These are phyloP conservation scores for Neospora caninum DNA, from an alignment of 169 alveolate species.

Conservation along the genomic window DNA sequence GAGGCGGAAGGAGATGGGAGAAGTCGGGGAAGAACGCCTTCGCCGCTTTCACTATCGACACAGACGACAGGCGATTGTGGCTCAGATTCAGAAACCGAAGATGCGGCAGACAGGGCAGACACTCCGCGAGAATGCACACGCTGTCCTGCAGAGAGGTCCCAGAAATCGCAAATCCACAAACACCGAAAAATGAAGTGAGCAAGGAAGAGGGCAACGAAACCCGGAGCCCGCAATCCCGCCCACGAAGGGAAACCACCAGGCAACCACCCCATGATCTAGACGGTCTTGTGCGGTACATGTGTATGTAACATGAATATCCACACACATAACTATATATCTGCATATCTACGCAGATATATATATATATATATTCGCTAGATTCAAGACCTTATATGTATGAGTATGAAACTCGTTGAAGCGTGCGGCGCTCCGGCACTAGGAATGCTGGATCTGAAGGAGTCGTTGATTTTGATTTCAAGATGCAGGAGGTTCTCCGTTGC, in stretches of 20 bases:
- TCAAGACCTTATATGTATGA: no score
- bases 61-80: slow-evolving; percentile 21
- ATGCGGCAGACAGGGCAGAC: slow-evolving; percentile 26
- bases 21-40: slow-evolving; percentile 43
- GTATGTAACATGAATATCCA: background rate
- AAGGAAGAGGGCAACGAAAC: background rate
- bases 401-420: no score
- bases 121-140: slow-evolving; percentile 24
- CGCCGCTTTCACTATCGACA: background rate
- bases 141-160: slow-evolving; percentile 26
- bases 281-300: background rate
- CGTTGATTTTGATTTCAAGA: no score
- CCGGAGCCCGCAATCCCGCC: background rate
- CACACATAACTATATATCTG: background rate
- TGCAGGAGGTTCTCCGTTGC: no score
- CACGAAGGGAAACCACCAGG: background rate
- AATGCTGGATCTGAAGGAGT: no score
- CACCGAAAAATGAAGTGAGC: background rate
- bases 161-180: background rate
- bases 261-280: background rate
- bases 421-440: no score
- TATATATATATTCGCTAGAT: background rate
- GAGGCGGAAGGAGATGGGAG: background rate
- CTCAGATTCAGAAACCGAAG: slow-evolving; percentile 2
- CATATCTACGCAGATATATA: background rate